Conservation (phyloP, 2,329 filamentous ascomycete species). For the Blastomyces percursus region DNA sequence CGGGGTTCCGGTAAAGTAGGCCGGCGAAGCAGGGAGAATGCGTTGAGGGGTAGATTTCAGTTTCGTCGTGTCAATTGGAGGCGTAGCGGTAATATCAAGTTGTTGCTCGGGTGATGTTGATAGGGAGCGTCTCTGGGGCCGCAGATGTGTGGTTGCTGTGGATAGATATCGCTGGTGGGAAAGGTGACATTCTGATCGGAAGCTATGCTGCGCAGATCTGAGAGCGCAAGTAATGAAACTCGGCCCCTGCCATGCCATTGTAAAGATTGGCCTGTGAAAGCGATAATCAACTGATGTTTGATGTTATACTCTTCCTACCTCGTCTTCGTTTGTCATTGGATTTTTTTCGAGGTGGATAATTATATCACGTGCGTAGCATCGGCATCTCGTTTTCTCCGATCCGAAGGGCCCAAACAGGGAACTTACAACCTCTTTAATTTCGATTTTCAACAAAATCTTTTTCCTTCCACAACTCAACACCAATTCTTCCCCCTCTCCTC, state of each 20-base stretch:
- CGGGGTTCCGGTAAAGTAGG: constrained; percentile 87
- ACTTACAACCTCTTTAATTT: constrained; percentile 10
- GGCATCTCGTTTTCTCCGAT: background rate
- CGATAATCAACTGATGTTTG: background rate
- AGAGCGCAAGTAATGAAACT: constrained; percentile 27
- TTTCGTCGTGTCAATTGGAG: constrained; percentile 25
- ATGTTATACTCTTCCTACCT: background rate
- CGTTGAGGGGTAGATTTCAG: constrained; percentile 46
- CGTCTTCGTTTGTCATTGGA: background rate
- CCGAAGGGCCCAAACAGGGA: constrained; percentile 12
- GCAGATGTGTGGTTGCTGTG: constrained; percentile 6
- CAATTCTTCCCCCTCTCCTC: constrained; percentile 6
- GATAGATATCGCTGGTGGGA: constrained; percentile 12
- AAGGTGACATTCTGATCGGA: constrained; percentile 33
- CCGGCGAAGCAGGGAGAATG: constrained; percentile 70
- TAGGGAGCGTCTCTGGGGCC: constrained; percentile 13
- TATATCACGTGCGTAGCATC: background rate
- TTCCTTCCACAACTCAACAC: constrained; percentile 10
- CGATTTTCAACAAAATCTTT: constrained; percentile 2
- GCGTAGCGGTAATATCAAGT: constrained; percentile 18
- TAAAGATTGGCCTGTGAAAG: background rate
- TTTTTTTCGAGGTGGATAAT: constrained; percentile 3
- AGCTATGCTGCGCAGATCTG: constrained; percentile 22
- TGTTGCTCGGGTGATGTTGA: constrained; percentile 12
- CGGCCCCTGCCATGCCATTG: constrained; percentile 31